Base-by-base conservation (phyloP, 192 early-diverging fungal species). In the Coemansia sp. region DNA sequence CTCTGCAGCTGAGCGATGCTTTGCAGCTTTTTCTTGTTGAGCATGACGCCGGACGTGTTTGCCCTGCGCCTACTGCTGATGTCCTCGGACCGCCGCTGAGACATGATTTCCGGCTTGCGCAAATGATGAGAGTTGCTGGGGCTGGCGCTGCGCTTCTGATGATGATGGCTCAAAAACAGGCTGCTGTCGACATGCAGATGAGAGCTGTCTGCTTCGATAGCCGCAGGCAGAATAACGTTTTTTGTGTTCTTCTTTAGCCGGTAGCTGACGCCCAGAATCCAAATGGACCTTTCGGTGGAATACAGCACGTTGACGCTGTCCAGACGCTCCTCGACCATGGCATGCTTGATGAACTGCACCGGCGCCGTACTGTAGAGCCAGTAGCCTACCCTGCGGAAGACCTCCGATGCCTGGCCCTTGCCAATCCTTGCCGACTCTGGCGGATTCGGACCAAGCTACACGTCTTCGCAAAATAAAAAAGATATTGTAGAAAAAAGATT, bases 291-390 rank as follows among this genome's bases (percentile, higher is more conserved):
- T 20, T 74, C 71, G 4, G 68, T 72, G 34, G 74, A 64, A 27
- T 74, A 82, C 60, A 74, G 69, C 49, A 75, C 75, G 34, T 74
- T 74, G 58, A 82, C 72, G 52, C 67, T 74, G 58, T 78, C 69
- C 45, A 67, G 68, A 42, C 72, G 68, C 66, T 82, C 81, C 39
- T 74, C 77, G 14, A 80, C 68, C 62, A 80, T 74, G 5, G 75
- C 81, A 19, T 74, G 75, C 56, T 82, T 82, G 55, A 82, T 78
- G 35, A 74, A 82, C 58, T 82, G 81, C 13, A 82, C 72, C 1
- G 81, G 81, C 49, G 81, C 69, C 0, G 81, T 82, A 61, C 65
- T 78, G 69, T 82, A 82, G 25, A 82, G 69, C 81, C 81, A 82
- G 58, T 82, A 78, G 16, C 81, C 81, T 1, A 82, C 64, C 19